phyloP scores from a whole-genome alignment of 2,329 filamentous ascomycete species.

The Coniella vitis region DNA sequence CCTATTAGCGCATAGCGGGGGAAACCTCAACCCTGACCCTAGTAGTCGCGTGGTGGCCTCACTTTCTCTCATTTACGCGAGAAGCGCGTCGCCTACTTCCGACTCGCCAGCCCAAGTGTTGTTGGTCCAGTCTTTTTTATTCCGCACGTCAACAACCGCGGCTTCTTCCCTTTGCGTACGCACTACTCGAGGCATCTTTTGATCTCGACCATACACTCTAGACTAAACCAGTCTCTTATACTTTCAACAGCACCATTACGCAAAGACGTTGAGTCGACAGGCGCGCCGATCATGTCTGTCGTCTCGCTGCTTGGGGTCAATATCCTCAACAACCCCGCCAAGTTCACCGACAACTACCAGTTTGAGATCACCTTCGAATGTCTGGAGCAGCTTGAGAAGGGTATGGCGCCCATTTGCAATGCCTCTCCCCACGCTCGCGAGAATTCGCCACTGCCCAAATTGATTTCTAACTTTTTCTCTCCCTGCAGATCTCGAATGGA shows the following conservation, averaged over 20 bases:
- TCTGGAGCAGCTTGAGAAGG: conserved; percentile 88
- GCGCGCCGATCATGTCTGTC: conserved; percentile 65
- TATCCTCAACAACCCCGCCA: conserved; percentile 93
- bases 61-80: conserved; percentile 3
- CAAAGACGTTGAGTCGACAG: conserved; percentile 25
- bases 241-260: conserved; percentile 5
- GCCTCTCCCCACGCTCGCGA: background rate
- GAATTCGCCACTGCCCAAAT: background rate
- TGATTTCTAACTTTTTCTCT: background rate
- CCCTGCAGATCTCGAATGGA: conserved; percentile 87
- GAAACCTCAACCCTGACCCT: background rate
- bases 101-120: background rate
- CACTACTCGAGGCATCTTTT: background rate
- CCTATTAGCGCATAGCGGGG: too few species aligned
- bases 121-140: background rate
- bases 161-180: background rate
- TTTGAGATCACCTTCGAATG: conserved; percentile 99
- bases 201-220: background rate
- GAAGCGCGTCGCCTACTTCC: conserved; percentile 6
- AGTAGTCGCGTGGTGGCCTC: background rate
- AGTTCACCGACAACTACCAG: conserved; percentile 86
- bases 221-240: conserved; percentile 3
- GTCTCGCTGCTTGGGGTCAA: conserved; percentile 93
- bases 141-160: background rate
- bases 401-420: conserved; percentile 43